Percentiles rank a stretch among this genome's conserved stretches.
phyloP scores from a whole-genome alignment of 139 green algal species.

The Deuterostichococcus epilithicus region DNA sequence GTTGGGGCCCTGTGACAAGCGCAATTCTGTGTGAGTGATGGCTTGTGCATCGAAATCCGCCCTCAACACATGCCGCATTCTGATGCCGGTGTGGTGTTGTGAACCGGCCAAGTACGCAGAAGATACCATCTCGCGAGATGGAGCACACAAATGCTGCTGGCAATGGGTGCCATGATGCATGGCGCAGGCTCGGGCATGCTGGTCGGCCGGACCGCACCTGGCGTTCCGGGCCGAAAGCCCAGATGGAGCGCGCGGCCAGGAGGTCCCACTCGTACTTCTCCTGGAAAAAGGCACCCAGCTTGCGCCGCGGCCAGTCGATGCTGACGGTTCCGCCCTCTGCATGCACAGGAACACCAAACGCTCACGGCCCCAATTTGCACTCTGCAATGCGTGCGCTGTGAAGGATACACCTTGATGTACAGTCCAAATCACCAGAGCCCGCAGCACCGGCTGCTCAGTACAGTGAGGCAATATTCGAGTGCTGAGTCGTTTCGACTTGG shows the following conservation, averaged over 20 bases:
- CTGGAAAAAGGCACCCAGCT: conserved; percentile 76
- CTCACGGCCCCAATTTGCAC: background rate
- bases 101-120: too few species aligned
- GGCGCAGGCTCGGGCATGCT: conserved; percentile 44
- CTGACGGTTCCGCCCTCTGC: conserved; percentile 64
- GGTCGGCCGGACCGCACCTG: background rate
- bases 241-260: conserved; percentile 88
- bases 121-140: too few species aligned
- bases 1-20: conserved; percentile 84
- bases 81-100: conserved; percentile 49
- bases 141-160: too few species aligned
- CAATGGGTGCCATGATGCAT: too few species aligned
- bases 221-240: conserved; percentile 92
- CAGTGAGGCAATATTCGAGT: too few species aligned
- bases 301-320: conserved; percentile 65
- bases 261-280: conserved; percentile 95
- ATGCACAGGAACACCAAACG: background rate
- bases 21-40: too few species aligned
- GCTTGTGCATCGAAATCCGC: background rate
- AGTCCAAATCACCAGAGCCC: too few species aligned
- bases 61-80: too few species aligned
- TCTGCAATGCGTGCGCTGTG: background rate
- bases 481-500: too few species aligned
- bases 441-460: too few species aligned
- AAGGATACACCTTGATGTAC: too few species aligned